Evolutionary conservation across 2,329 filamentous ascomycete genomes (phyloP), one percentile per base, ranked within the genome.

Genomic region (Coniochaeta sp.): DNA sequence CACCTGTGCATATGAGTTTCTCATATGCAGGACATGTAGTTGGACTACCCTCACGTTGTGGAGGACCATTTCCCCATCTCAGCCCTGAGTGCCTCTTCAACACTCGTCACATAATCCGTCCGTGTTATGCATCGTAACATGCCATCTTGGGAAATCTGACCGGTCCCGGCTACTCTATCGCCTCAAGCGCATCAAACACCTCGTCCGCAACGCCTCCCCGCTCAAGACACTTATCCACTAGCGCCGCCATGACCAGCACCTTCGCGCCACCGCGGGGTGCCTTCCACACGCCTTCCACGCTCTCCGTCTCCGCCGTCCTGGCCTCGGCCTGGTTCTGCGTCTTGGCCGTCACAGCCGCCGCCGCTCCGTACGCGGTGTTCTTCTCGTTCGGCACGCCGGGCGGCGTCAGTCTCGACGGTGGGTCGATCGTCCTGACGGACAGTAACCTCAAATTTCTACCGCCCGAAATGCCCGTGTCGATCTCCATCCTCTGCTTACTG

Each of bases 221-320:
- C 64, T 87, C 82, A 53, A 95, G 67, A 28, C 91, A 87, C 65
- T 85, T 82, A 65, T 86, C 82, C 54, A 95, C 82, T 71, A 96
- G 88, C 50, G 78, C 76, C 49, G 83, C 79, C 57, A 97, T 71
- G 16, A 94, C 74, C 4, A 71, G 75, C 61, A 90, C 81, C 72
- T 88, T 91, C 32, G 92, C 83, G 2, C 92, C 92, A 33, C 92
- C 92, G 28, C 91, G 70, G 28, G 89, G 87, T 33, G 91, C 87
- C 61, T 82, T 87, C 92, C 92, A 96, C 26, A 96, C 89, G 2
- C 89, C 86, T 53, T 87, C 84, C 20, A 75, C 73, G 27, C 79
- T 71, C 51, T 80, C 75, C 38, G 81, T 81, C 54, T 83, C 77
- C 13, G 67, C 66, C 16, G 72, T 65, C 53, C 67, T 70, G 14